Conservation (phyloP, 2,329 filamentous ascomycete genomes). For the Parastagonospora nodorum region DNA sequence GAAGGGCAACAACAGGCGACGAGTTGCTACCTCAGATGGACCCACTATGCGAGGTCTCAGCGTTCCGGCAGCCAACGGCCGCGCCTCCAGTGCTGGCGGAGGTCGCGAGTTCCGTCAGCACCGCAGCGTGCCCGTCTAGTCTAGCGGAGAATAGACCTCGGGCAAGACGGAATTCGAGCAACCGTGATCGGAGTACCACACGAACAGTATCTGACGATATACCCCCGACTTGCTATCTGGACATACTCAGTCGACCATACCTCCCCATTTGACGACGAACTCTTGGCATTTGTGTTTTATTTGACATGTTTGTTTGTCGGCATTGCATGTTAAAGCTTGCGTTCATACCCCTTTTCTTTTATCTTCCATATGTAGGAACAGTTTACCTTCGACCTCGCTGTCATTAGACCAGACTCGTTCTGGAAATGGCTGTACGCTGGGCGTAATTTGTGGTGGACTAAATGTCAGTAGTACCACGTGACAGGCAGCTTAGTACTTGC, state of each 20-base stretch:
- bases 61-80: conserved; percentile 34
- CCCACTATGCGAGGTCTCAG: conserved; percentile 30
- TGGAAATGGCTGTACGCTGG: background rate
- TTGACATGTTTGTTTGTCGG: conserved; percentile 5
- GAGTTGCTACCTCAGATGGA: conserved; percentile 37
- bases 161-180: background rate
- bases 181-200: too few species aligned
- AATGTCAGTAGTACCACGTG: background rate
- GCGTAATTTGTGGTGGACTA: background rate
- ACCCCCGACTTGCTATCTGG: background rate
- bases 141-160: background rate
- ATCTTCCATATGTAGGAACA: conserved; percentile 20
- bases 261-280: conserved; percentile 8
- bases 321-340: conserved; percentile 22
- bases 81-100: conserved; percentile 38
- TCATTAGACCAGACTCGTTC: background rate
- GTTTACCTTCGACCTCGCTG: conserved; percentile 9
- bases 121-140: conserved; percentile 6
- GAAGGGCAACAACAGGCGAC: conserved; percentile 29
- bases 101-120: conserved; percentile 33
- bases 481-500: too few species aligned
- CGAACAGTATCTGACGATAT: background rate
- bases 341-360: conserved; percentile 32
- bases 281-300: conserved; percentile 11
- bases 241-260: conserved; percentile 8